Percentiles rank a stretch among this genome's conserved stretches.
phyloP scores from a whole-genome alignment of 176 grass and related monocot genomes.

The Triticum dicoccoides region DNA sequence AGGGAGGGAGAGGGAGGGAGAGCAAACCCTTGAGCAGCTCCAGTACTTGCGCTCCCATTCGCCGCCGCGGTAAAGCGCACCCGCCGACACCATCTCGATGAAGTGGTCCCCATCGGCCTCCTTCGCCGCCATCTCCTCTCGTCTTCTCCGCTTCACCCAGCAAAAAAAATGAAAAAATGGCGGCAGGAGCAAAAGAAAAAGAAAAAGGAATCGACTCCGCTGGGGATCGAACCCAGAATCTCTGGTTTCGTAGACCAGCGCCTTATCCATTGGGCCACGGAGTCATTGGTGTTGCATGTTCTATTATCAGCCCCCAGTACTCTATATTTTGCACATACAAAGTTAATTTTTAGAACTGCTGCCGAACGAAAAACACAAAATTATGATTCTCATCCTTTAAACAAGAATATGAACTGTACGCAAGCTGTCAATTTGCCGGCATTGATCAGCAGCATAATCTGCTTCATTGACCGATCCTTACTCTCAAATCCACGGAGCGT shows the following conservation, averaged over 20 bases:
- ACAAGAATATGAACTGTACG: not conserved
- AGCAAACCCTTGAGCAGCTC: conserved; percentile 81
- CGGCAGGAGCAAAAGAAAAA: not conserved
- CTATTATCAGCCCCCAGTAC: accelerated
- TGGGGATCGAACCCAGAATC: conserved; percentile 99
- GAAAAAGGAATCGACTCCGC: conserved; percentile 47
- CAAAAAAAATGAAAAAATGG: not conserved
- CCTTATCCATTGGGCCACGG: conserved; percentile 99
- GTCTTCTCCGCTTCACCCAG: not conserved
- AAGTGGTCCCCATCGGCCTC: conserved; percentile 46
- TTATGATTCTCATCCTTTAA: too few relatives aligned
- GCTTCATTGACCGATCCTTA: too few relatives aligned
- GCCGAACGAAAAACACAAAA: too few relatives aligned
- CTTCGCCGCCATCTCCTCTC: not conserved
- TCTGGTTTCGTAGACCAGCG: conserved; percentile 99
- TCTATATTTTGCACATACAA: too few relatives aligned
- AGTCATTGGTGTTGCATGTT: not conserved
- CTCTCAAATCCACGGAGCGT: not conserved
- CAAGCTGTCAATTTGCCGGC: too few relatives aligned
- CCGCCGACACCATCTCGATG: conserved; percentile 69
- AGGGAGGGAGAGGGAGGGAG: not conserved
- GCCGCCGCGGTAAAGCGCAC: conserved; percentile 52
- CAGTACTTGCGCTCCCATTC: conserved; percentile 89
- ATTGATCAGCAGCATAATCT: too few relatives aligned
- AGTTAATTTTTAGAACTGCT: too few relatives aligned